These are phyloP conservation scores for Daldinia concentrica DNA, from an alignment of 495 filamentous ascomycete species.

Conservation along the genomic window DNA sequence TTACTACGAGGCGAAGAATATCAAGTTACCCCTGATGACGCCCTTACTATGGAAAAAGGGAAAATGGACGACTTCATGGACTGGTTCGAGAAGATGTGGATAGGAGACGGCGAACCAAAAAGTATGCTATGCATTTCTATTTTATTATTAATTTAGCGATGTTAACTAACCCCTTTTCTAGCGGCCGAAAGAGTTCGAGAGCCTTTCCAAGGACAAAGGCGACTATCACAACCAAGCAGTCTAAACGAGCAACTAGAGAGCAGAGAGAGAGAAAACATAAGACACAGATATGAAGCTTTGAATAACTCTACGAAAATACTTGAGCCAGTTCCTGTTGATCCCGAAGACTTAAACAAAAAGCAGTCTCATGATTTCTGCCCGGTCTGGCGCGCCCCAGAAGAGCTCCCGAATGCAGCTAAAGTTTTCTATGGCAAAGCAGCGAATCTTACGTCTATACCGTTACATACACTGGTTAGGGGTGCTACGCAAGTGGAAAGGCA, in stretches of 20 bases:
- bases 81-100: slow-evolving; percentile 84
- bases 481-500: slow-evolving; percentile 61
- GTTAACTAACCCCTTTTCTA: slow-evolving; percentile 17
- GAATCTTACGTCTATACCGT: slow-evolving; percentile 47
- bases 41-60: slow-evolving; percentile 70
- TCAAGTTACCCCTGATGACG: slow-evolving; percentile 70
- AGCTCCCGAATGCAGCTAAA: slow-evolving; percentile 64
- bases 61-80: slow-evolving; percentile 86
- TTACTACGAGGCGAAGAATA: slow-evolving; percentile 44
- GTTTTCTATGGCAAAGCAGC: slow-evolving; percentile 66
- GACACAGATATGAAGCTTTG: slow-evolving; percentile 21
- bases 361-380: slow-evolving; percentile 66
- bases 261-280: neutral
- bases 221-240: slow-evolving; percentile 2
- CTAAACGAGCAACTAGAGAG: neutral
- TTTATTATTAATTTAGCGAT: neutral
- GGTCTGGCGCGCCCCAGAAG: slow-evolving; percentile 64
- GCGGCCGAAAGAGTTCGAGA: slow-evolving; percentile 31
- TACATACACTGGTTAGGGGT: slow-evolving; percentile 52
- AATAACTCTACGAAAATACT: slow-evolving; percentile 22
- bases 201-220: slow-evolving; percentile 24
- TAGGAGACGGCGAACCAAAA: slow-evolving; percentile 58
- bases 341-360: slow-evolving; percentile 43
- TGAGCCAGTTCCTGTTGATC: slow-evolving; percentile 38
- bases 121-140: slow-evolving; percentile 44